phyloP scores from a whole-genome alignment of 78 protist genomes.

The Protostelium mycophagum region DNA sequence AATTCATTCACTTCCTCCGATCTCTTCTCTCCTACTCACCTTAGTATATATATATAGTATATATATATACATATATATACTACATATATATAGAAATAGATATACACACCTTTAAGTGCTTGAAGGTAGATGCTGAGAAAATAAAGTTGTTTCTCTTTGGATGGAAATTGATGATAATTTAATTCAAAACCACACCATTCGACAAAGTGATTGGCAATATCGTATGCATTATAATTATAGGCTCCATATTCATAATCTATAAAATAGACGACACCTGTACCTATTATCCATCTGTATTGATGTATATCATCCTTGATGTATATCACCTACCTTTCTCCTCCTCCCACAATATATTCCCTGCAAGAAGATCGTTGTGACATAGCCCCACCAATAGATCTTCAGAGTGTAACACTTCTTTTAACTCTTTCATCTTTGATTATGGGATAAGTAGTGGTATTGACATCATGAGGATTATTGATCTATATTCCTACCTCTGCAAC shows the following conservation, averaged over 20 bases:
- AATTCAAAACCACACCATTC: conserved; percentile 21
- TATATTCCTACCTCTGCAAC: background rate
- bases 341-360: background rate
- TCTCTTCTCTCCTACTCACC: background rate
- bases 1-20: background rate
- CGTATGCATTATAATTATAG: conserved; percentile 44
- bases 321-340: too few relatives aligned
- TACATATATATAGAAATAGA: background rate
- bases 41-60: background rate
- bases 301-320: too few relatives aligned
- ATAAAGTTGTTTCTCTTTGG: background rate
- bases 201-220: conserved; percentile 56
- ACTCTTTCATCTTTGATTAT: background rate
- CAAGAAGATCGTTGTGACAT: background rate
- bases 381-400: background rate
- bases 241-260: conserved; percentile 56
- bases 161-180: background rate
- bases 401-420: background rate
- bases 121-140: background rate
- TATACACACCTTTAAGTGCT: background rate
- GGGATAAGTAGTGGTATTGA: too few relatives aligned
- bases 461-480: too few relatives aligned
- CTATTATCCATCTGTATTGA: too few relatives aligned
- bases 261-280: conserved; percentile 6
- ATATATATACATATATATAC: too few relatives aligned